A percentile compares a stretch with the other conserved stretches of the same genome.
Conservation (phyloP, 495 filamentous ascomycete species). For the Daldinia bambusicola region DNA sequence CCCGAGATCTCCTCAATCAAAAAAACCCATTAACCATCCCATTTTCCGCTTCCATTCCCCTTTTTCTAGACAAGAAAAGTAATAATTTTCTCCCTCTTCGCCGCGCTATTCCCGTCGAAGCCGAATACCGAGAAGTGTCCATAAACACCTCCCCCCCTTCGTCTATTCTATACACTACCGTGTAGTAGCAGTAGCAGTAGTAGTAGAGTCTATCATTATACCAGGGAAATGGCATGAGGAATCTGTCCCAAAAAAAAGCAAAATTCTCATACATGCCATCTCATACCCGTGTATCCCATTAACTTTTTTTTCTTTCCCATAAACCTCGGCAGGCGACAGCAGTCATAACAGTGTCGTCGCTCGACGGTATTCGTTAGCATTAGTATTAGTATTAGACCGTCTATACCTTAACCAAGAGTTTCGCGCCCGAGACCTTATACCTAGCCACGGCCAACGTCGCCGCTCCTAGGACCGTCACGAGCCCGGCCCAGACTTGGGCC, state of each 20-base stretch:
- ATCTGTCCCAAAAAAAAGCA: slow-evolving; percentile 3
- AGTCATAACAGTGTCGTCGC: background rate
- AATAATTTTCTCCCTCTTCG: slow-evolving; percentile 8
- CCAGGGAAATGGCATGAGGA: slow-evolving; percentile 5
- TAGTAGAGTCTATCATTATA: slow-evolving; percentile 21
- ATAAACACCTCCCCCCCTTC: background rate
- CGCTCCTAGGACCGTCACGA: slow-evolving; percentile 46
- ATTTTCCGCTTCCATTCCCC: background rate
- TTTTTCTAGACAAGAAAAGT: too few species aligned
- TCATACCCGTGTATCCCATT: slow-evolving; percentile 7
- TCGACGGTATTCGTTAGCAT: background rate
- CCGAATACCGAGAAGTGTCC: slow-evolving; percentile 23
- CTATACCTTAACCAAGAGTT: slow-evolving; percentile 32
- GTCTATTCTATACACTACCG: slow-evolving; percentile 32
- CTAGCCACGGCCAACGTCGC: slow-evolving; percentile 27
- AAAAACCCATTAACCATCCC: slow-evolving; percentile 14
- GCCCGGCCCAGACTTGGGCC: slow-evolving; percentile 57
- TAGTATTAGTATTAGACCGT: too few species aligned
- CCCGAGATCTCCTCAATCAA: slow-evolving; percentile 11
- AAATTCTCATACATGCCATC: background rate
- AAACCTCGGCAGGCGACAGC: background rate
- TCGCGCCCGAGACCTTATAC: slow-evolving; percentile 32
- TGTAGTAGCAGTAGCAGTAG: too few species aligned
- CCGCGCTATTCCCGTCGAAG: slow-evolving; percentile 3
- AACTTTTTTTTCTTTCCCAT: slow-evolving; percentile 16